These are phyloP conservation scores for Nakaseomyces glabratus DNA, from an alignment of 1,139 yeast genomes.

Conservation along the genomic window DNA sequence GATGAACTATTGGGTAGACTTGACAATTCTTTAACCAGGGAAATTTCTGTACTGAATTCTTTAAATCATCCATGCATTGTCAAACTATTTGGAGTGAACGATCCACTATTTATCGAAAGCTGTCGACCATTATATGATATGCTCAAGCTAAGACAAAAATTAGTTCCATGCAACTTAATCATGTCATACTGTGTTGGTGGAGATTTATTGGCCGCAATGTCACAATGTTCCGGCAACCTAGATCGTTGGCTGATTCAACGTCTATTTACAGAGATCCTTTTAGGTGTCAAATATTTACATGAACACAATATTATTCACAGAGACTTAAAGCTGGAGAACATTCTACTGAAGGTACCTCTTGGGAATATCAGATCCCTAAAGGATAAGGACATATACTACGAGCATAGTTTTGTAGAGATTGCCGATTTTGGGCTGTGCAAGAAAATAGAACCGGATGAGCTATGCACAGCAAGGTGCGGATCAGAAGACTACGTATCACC, in stretches of 20 bases:
- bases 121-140: constrained; percentile 23
- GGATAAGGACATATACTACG: constrained; percentile 11
- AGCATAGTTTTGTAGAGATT: constrained; percentile 42
- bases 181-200: constrained; percentile 80
- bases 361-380: constrained; percentile 29
- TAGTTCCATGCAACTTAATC: constrained; percentile 42
- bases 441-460: constrained; percentile 43
- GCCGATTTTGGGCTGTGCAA: constrained; percentile 89
- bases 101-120: constrained; percentile 20
- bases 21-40: constrained; percentile 66
- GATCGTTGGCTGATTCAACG: constrained; percentile 45
- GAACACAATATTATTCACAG: constrained; percentile 62
- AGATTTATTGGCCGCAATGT: constrained; percentile 59
- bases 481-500: constrained; percentile 95
- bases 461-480: constrained; percentile 82
- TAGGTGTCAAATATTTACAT: constrained; percentile 71
- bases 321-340: constrained; percentile 79
- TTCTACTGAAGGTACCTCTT: constrained; percentile 42
- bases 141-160: constrained; percentile 8
- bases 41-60: constrained; percentile 51
- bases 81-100: constrained; percentile 33
- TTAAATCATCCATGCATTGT: constrained; percentile 39
- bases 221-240: constrained; percentile 31
- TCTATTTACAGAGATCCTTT: constrained; percentile 57
- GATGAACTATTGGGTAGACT: constrained; percentile 41